Percentiles rank a stretch among this genome's conserved stretches.
These are phyloP conservation scores for Diospyros lotus DNA, from an alignment of 148 eudicot species.

Conservation along the genomic window DNA sequence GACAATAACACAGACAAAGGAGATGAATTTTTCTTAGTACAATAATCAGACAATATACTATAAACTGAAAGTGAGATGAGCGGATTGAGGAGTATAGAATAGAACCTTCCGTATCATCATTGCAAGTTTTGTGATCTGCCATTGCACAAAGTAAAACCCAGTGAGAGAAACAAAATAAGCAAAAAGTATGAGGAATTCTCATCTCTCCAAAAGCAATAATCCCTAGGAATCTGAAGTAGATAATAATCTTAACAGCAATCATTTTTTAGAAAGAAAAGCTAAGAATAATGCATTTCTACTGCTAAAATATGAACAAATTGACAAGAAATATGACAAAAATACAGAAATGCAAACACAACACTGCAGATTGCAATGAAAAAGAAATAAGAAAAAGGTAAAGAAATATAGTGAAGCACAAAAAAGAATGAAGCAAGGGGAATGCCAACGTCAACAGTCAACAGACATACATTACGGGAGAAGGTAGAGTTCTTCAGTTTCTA, in stretches of 20 bases:
- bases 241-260: too few species aligned
- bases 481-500: not conserved
- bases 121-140: slow-evolving; percentile 80
- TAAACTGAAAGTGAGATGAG: not conserved
- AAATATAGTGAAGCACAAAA: too few species aligned
- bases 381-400: too few species aligned
- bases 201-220: not conserved
- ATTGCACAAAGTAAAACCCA: slow-evolving; percentile 12
- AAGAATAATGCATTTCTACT: too few species aligned
- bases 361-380: too few species aligned
- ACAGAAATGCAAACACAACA: not conserved
- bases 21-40: not conserved
- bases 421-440: too few species aligned
- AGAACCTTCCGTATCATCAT: slow-evolving; percentile 68
- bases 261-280: too few species aligned
- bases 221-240: not conserved
- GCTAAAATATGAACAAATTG: not conserved
- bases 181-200: not conserved
- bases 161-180: slow-evolving; percentile 5
- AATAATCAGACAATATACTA: not conserved
- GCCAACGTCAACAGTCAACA: too few species aligned
- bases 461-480: too few species aligned
- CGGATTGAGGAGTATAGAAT: not conserved
- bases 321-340: not conserved
- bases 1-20: slow-evolving; percentile 23